Percentiles rank a stretch among this genome's conserved stretches.
These are phyloP conservation scores for Melastoma candidum DNA, from an alignment of 441 rosid genomes.

Conservation along the genomic window DNA sequence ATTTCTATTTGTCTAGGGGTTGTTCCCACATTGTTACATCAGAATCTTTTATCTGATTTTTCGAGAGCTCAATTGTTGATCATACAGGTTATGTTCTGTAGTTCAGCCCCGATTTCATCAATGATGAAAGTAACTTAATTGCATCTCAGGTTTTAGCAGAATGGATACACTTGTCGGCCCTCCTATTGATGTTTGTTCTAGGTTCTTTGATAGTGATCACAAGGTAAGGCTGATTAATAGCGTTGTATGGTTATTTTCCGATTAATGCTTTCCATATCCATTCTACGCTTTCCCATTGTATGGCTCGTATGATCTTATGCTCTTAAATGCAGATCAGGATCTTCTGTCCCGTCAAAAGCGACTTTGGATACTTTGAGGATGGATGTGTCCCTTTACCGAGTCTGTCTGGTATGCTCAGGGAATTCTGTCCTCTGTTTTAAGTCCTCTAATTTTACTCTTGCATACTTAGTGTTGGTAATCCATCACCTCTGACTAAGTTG, in stretches of 20 bases:
- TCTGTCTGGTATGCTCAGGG: constrained; percentile 40
- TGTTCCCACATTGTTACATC: too few relatives aligned
- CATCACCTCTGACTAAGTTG: constrained; percentile 16
- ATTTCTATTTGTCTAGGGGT: too few relatives aligned
- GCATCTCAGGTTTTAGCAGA: constrained; percentile 58
- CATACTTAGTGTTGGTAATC: constrained; percentile 1
- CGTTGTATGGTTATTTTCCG: not conserved
- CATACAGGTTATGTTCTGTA: too few relatives aligned
- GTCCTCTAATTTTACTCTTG: constrained; percentile 7
- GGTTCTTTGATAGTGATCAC: constrained; percentile 31
- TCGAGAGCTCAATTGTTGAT: too few relatives aligned
- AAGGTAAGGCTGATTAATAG: constrained; percentile 34
- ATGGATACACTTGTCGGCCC: constrained; percentile 36
- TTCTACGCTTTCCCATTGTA: constrained; percentile 1
- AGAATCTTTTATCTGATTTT: too few relatives aligned
- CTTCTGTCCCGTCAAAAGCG: constrained; percentile 29
- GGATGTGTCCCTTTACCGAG: constrained; percentile 58
- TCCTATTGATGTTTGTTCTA: constrained; percentile 28
- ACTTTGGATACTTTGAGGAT: constrained; percentile 37
- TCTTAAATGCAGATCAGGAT: constrained; percentile 24
- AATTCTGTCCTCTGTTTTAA: not conserved
- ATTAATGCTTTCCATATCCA: not conserved
- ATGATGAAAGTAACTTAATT: too few relatives aligned
- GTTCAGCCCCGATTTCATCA: too few relatives aligned
- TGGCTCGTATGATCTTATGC: constrained; percentile 9